Percentiles rank a stretch among this genome's conserved stretches.
phyloP scores from a whole-genome alignment of 805 yeast genomes.

The Ogataea thermomethanolica region DNA sequence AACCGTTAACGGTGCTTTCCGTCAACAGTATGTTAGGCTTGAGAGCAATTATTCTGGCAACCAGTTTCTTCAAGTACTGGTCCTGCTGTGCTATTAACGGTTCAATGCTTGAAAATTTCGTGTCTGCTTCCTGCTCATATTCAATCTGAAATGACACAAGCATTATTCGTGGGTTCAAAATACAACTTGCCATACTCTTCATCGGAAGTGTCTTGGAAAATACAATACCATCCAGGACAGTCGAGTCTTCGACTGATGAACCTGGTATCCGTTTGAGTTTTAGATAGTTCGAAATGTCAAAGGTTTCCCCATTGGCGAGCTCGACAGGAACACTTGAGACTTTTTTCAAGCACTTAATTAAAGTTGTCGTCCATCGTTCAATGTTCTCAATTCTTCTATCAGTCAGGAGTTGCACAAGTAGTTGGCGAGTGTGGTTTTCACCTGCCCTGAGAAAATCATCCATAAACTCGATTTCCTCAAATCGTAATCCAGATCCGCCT shows the following conservation, averaged over 20 bases:
- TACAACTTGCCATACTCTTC: conserved; percentile 65
- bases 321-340: conserved; percentile 60
- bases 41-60: conserved; percentile 70
- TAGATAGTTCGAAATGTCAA: conserved; percentile 85
- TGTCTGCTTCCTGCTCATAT: conserved; percentile 54
- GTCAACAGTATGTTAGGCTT: conserved; percentile 77
- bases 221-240: conserved; percentile 70
- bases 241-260: conserved; percentile 58
- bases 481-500: conserved; percentile 21
- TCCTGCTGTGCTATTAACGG: conserved; percentile 84
- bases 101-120: conserved; percentile 65
- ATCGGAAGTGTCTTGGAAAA: conserved; percentile 82
- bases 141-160: conserved; percentile 87
- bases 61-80: conserved; percentile 78
- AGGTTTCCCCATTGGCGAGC: conserved; percentile 60
- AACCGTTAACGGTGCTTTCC: conserved; percentile 77
- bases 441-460: conserved; percentile 35
- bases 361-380: conserved; percentile 55
- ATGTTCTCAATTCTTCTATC: conserved; percentile 54
- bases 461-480: conserved; percentile 30
- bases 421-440: conserved; percentile 44
- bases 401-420: conserved; percentile 55
- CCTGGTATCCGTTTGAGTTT: conserved; percentile 85
- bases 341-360: conserved; percentile 49
- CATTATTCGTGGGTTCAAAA: conserved; percentile 71